Conservation (phyloP, 1,284 basidiomycete species). For the Leccinum subrobustum region DNA sequence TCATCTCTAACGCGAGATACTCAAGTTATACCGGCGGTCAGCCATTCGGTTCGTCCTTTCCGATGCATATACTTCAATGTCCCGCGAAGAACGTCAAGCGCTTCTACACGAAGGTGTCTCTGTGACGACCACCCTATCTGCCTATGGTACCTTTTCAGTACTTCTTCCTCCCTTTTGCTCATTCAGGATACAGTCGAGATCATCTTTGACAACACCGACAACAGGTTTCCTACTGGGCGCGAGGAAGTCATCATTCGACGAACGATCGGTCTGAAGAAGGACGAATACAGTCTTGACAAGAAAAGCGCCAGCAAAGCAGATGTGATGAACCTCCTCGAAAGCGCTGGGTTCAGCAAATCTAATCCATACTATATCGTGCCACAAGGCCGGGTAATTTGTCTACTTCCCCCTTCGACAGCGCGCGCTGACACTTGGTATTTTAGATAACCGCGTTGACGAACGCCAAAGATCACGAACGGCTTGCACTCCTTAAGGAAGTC, state of each 20-base stretch:
- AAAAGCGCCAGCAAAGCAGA: constrained; percentile 96
- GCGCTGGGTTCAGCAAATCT: constrained; percentile 94
- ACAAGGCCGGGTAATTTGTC: constrained; percentile 82
- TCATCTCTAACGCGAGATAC: neutral
- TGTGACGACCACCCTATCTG: constrained; percentile 86
- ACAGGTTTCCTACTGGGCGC: constrained; percentile 86
- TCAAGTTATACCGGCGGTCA: constrained; percentile 30
- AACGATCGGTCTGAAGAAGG: constrained; percentile 98
- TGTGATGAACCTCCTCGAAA: constrained; percentile 94
- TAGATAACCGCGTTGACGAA: constrained; percentile 97
- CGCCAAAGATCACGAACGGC: constrained; percentile 93
- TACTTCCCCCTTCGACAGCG: neutral
- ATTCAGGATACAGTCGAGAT: constrained; percentile 60
- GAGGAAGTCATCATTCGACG: constrained; percentile 85
- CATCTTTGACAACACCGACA: constrained; percentile 87
- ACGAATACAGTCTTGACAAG: constrained; percentile 96
- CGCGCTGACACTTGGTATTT: constrained; percentile 4
- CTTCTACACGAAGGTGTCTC: constrained; percentile 93
- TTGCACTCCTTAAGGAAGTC: constrained; percentile 94
- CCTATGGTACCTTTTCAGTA: constrained; percentile 66
- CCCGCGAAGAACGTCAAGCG: constrained; percentile 88
- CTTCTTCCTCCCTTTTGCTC: constrained; percentile 10
- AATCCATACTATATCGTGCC: constrained; percentile 99
- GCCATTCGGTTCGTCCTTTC: constrained; percentile 97
- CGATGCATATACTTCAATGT: constrained; percentile 96